A percentile compares a stretch with the other conserved stretches of the same genome.
Conservation (phyloP, 2,329 filamentous ascomycete species). For the Scorias spongiosa region DNA sequence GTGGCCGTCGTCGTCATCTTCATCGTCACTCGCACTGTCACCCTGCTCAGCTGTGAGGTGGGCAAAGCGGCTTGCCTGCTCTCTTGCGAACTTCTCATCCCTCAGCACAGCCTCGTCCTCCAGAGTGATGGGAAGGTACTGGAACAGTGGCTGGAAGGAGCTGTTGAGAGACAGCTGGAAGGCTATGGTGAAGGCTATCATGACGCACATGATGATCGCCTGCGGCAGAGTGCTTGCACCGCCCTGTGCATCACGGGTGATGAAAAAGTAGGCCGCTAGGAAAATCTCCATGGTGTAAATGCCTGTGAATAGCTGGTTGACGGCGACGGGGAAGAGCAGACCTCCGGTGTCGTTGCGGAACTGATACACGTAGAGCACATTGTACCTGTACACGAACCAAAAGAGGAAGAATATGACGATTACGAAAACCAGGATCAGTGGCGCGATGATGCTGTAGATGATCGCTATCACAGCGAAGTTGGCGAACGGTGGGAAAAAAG, state of each 20-base stretch:
- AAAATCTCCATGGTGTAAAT: constrained; percentile 90
- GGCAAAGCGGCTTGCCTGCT: constrained; percentile 30
- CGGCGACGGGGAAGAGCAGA: constrained; percentile 75
- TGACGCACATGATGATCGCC: constrained; percentile 70
- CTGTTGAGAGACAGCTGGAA: constrained; percentile 72
- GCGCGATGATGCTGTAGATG: constrained; percentile 79
- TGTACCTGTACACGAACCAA: constrained; percentile 93
- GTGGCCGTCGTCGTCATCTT: constrained; percentile 1
- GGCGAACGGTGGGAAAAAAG: constrained; percentile 90
- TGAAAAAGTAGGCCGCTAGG: constrained; percentile 78
- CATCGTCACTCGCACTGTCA: constrained; percentile 24
- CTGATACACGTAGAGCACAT: constrained; percentile 85
- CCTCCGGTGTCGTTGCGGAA: constrained; percentile 86
- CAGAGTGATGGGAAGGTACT: constrained; percentile 83
- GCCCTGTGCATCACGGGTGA: constrained; percentile 45
- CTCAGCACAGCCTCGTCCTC: constrained; percentile 90
- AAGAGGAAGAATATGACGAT: constrained; percentile 81
- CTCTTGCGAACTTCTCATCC: constrained; percentile 73
- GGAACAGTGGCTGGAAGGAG: constrained; percentile 71
- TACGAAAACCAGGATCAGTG: constrained; percentile 83
- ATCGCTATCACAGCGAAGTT: constrained; percentile 83
- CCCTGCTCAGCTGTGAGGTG: constrained; percentile 23
- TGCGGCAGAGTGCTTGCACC: constrained; percentile 53
- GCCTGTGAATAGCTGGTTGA: constrained; percentile 91
- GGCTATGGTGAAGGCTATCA: constrained; percentile 51